Percentiles rank a stretch among this genome's conserved stretches.
phyloP scores from a whole-genome alignment of 2,329 filamentous ascomycete species.

The Alternaria brassicae region DNA sequence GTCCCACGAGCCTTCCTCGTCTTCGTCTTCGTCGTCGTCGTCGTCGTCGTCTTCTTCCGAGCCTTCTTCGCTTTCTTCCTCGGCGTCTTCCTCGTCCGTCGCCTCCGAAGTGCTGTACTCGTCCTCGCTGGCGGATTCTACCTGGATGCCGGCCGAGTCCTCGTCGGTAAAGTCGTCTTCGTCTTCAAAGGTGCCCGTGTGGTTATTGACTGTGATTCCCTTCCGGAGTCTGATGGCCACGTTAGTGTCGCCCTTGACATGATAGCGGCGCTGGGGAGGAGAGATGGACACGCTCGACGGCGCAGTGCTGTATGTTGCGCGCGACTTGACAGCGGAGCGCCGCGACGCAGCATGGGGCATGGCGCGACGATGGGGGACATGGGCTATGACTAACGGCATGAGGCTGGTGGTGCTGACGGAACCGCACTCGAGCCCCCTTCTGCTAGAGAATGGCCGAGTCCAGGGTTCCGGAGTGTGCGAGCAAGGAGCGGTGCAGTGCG shows the following conservation, averaged over 20 bases:
- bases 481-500: slow-evolving; percentile 34
- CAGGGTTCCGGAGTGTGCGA: slow-evolving; percentile 33
- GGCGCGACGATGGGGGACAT: slow-evolving; percentile 43
- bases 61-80: slow-evolving; percentile 33
- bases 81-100: slow-evolving; percentile 40
- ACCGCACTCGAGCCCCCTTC: slow-evolving; percentile 48
- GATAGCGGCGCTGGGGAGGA: slow-evolving; percentile 29
- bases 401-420: slow-evolving; percentile 42
- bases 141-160: slow-evolving; percentile 43
- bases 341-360: slow-evolving; percentile 28
- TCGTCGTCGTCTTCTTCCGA: slow-evolving; percentile 32
- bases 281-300: slow-evolving; percentile 42
- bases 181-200: slow-evolving; percentile 43
- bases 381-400: slow-evolving; percentile 54
- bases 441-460: slow-evolving; percentile 51
- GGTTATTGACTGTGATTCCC: slow-evolving; percentile 50
- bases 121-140: slow-evolving; percentile 43
- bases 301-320: slow-evolving; percentile 30
- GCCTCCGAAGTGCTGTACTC: slow-evolving; percentile 35
- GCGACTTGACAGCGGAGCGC: slow-evolving; percentile 35
- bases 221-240: slow-evolving; percentile 47
- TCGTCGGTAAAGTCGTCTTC: slow-evolving; percentile 41
- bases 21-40: slow-evolving; percentile 36
- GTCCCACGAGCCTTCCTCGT: slow-evolving; percentile 41
- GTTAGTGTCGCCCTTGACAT: slow-evolving; percentile 48